Conservation (phyloP, 2,329 filamentous ascomycete species). For the Epichloe scottii region DNA sequence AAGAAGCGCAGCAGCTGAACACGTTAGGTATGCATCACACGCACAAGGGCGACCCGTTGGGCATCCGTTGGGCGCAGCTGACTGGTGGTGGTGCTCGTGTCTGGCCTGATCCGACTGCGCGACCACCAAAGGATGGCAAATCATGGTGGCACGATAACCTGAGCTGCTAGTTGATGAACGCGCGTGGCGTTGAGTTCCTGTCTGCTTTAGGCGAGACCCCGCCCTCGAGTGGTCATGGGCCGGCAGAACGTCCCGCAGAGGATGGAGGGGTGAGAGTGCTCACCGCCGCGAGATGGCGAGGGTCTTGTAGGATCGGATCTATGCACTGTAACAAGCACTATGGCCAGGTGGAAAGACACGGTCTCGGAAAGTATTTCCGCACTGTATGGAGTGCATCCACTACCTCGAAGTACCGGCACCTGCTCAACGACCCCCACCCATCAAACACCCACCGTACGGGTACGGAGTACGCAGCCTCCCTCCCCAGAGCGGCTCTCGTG, state of each 20-base stretch:
- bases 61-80: background rate
- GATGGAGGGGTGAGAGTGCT: background rate
- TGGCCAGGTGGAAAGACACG: fast-evolving
- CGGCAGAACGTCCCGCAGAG: too few relatives aligned
- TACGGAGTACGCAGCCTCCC: too few relatives aligned
- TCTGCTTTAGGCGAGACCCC: too few relatives aligned
- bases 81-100: too few relatives aligned
- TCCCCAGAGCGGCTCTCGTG: background rate
- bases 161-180: too few relatives aligned
- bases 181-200: too few relatives aligned
- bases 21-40: background rate
- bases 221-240: too few relatives aligned
- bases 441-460: too few relatives aligned
- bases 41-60: background rate
- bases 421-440: background rate
- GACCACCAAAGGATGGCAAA: too few relatives aligned
- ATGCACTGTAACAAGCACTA: too few relatives aligned
- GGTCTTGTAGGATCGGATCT: too few relatives aligned
- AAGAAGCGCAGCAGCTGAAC: background rate
- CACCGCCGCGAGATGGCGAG: background rate
- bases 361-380: background rate
- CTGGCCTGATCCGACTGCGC: background rate
- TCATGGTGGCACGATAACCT: too few relatives aligned
- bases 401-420: background rate
- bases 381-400: background rate